Base-by-base conservation (phyloP, 108 stramenopile genomes). In the Skeletonema menzelii region DNA sequence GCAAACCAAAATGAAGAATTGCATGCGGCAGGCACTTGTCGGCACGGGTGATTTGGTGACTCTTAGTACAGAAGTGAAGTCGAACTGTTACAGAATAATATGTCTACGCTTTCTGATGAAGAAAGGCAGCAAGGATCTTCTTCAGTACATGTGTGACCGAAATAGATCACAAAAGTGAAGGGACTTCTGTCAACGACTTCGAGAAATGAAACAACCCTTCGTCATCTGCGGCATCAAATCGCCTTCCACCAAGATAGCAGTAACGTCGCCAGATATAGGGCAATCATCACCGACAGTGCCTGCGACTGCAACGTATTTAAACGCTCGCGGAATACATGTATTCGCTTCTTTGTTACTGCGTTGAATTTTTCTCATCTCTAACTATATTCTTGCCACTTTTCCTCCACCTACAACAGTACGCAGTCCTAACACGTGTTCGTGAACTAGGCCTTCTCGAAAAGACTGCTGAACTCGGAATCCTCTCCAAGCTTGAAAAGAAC, bases 381-480 rank as follows among this genome's bases (percentile, higher is more conserved):
- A 47, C 37, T 12, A 22, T 17, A 20, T 34, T 12, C 24, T 47
- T 26, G 19, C 44, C 17, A 47, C 44, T 55, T 34, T 24, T 26
- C 40, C 28, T 32, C 34, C 20, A 61, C 57, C 47, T 5, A 15
- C 40, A 53, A 35, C 62, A 94, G 90, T 94, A 94, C 87, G 82
- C 90, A 71, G 84, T 89, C 67, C 77, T 94, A 65, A 69, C 85
- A 53, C 87, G 93, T 56, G 90, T 94, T 11, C 90, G 93, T 46
- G 93, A 94, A 73, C 82, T 91, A 30, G 86, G 90, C 66, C 87
- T 94, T 30, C 86, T 94, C 32, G 84, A 85, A 31, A 80, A 85
- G 26, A 94, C 93, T 53, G 89, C 86, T 46, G 90, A 94, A 63
- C 70, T 85, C 37, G 93, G 93, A 27, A 55, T 94, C 59, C 86